phyloP scores from a whole-genome alignment of 2,329 filamentous ascomycete genomes.

The Mycosphaerella sp. region DNA sequence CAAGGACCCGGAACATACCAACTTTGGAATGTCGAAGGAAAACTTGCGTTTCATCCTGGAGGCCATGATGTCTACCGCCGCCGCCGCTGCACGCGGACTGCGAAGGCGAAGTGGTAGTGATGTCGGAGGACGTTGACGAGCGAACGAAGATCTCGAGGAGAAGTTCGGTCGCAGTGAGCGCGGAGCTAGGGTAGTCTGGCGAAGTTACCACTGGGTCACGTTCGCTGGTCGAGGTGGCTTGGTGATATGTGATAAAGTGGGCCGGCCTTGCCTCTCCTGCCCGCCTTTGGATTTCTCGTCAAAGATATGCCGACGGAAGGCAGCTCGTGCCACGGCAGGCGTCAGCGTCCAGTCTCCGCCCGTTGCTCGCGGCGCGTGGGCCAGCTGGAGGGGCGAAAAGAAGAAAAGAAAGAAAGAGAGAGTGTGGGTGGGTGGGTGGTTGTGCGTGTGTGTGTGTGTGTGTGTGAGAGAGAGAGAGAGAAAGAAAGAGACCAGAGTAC shows the following conservation, averaged over 20 bases:
- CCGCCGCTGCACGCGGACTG: not conserved
- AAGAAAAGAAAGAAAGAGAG: not conserved
- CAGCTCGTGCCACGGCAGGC: not conserved
- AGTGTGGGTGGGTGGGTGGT: too few relatives aligned
- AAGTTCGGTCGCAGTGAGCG: too few relatives aligned
- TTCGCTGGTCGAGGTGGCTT: slow-evolving; percentile 2
- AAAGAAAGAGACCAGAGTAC: too few relatives aligned
- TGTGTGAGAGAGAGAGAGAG: too few relatives aligned
- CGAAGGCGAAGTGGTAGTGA: not conserved
- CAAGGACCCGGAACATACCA: slow-evolving; percentile 30
- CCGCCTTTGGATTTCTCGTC: too few relatives aligned
- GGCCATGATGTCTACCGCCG: slow-evolving; percentile 1
- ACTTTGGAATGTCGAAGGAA: slow-evolving; percentile 37
- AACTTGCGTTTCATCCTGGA: slow-evolving; percentile 40
- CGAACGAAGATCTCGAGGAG: too few relatives aligned
- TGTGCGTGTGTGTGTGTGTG: too few relatives aligned
- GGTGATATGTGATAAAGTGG: not conserved
- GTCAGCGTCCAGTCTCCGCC: not conserved
- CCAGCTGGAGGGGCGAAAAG: not conserved
- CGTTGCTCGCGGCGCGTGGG: not conserved
- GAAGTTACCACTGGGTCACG: too few relatives aligned
- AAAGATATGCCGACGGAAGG: not conserved
- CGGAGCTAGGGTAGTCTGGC: too few relatives aligned
- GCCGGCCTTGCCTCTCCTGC: not conserved
- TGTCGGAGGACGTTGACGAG: not conserved